Base-by-base conservation (phyloP, 1,284 basidiomycete genomes). In the Coniferiporia sulphurascens region DNA sequence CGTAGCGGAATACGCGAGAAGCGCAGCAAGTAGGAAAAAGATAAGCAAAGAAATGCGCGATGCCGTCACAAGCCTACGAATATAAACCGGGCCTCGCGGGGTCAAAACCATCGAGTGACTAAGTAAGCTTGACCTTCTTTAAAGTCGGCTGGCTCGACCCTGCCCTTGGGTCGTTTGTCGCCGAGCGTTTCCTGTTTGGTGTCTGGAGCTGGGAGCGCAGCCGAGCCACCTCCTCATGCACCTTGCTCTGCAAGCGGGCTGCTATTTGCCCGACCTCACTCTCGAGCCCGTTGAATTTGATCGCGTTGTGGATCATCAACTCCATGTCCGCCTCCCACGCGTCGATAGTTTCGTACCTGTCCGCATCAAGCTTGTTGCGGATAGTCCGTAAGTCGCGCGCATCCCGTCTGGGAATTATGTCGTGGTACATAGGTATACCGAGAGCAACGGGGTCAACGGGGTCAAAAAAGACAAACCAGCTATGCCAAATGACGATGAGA, bases 311-410 rank as follows among this genome's bases (percentile, higher is more conserved):
- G 57, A 93, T 73, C 93, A 97, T 95, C 41, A 95, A 78, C 55
- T 87, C 83, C 60, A 95, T 73, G 70, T 97, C 95, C 8, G 83
- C 85, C 67, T 91, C 89, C 65, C 95, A 87, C 0, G 81, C 84
- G 43, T 89, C 88, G 45, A 87, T 73, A 1, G 82, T 81, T 43
- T 89, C 87, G 71, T 95, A 95, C 72, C 87, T 88, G 76, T 94
- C 92, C 34, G 73, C 73, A 59, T 96, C 90, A 59, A 98, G 77
- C 69, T 92, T 95, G 63, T 79, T 76, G 64, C 87, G 85, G 69
- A 99, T 96, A 44, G 89, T 85, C 56, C 80, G 77, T 57, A 99
- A 76, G 74, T 98, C 96, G 43, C 96, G 84, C 1, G 94, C 93
- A 64, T 96, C 87, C 66, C 92, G 90, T 62, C 78, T 81, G 5